phyloP scores from a whole-genome alignment of 2,329 filamentous ascomycete genomes.

The Lecanicillium sp. region DNA sequence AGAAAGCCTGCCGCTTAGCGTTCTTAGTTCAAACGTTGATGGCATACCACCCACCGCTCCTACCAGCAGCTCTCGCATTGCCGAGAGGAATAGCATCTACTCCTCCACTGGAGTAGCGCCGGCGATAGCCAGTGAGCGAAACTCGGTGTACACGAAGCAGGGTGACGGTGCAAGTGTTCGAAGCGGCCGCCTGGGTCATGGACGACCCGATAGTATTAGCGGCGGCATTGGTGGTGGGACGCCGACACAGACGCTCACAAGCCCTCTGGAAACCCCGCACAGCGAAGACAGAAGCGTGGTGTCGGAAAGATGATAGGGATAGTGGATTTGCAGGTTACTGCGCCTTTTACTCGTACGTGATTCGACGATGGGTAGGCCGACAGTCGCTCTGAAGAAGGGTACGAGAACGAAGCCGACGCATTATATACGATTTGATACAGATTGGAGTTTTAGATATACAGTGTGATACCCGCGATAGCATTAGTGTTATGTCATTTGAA shows the following conservation, averaged over 20 bases:
- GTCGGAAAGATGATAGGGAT: too few species aligned
- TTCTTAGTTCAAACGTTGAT: slow-evolving; percentile 65
- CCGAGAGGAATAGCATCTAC: slow-evolving; percentile 74
- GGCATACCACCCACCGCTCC: slow-evolving; percentile 44
- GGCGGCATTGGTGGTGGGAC: slow-evolving; percentile 60
- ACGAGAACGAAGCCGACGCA: too few species aligned
- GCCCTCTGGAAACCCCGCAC: slow-evolving; percentile 32
- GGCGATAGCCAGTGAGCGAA: slow-evolving; percentile 64
- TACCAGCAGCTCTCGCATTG: slow-evolving; percentile 33
- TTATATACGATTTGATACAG: too few species aligned
- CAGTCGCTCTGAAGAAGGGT: too few species aligned
- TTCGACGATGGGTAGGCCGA: too few species aligned
- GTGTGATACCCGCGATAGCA: too few species aligned
- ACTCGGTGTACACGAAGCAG: slow-evolving; percentile 66
- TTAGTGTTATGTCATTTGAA: too few species aligned
- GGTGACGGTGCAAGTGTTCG: slow-evolving; percentile 70
- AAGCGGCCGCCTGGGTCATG: slow-evolving; percentile 70
- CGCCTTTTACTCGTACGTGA: too few species aligned
- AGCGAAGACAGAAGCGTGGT: too few species aligned
- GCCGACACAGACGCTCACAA: slow-evolving; percentile 59
- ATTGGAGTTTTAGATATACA: too few species aligned
- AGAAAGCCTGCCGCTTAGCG: slow-evolving; percentile 70
- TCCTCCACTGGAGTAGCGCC: slow-evolving; percentile 62
- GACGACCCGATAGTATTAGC: slow-evolving; percentile 71
- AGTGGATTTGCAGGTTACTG: too few species aligned